phyloP scores from a whole-genome alignment of 2,329 filamentous ascomycete genomes.

The Acrocalymma vagum region DNA sequence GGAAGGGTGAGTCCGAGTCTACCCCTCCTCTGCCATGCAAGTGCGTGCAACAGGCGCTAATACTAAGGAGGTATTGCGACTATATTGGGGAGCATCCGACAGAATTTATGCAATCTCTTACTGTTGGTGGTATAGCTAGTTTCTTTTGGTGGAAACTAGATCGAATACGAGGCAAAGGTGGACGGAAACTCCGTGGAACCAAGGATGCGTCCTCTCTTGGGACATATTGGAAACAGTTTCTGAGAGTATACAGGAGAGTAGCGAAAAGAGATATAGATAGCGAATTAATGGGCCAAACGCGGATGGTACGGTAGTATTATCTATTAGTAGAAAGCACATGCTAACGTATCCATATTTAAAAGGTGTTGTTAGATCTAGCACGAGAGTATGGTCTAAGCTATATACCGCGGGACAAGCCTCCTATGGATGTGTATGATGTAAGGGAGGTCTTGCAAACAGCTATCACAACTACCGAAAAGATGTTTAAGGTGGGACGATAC shows the following conservation, averaged over 20 bases:
- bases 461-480: conserved; percentile 8
- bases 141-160: conserved; percentile 6
- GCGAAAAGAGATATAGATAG: conserved; percentile 4
- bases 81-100: conserved; percentile 2
- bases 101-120: conserved; percentile 4
- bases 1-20: no score
- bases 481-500: conserved; percentile 4
- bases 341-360: no score
- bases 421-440: conserved; percentile 9
- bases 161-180: conserved; percentile 3
- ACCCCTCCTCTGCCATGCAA: no score
- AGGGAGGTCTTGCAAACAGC: conserved; percentile 1
- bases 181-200: conserved; percentile 3
- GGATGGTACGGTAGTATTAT: conserved; percentile 2
- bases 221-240: conserved; percentile 5
- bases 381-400: no score
- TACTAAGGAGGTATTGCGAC: conserved; percentile 6
- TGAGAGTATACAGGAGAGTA: conserved; percentile 5
- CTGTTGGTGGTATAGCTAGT: not conserved
- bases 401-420: conserved; percentile 3
- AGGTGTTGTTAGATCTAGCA: no score
- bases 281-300: conserved; percentile 3
- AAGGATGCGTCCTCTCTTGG: conserved; percentile 1
- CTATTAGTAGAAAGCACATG: no score
- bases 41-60: no score